Conservation (phyloP, 345 rosid genomes). For the Noccaea caerulescens region DNA sequence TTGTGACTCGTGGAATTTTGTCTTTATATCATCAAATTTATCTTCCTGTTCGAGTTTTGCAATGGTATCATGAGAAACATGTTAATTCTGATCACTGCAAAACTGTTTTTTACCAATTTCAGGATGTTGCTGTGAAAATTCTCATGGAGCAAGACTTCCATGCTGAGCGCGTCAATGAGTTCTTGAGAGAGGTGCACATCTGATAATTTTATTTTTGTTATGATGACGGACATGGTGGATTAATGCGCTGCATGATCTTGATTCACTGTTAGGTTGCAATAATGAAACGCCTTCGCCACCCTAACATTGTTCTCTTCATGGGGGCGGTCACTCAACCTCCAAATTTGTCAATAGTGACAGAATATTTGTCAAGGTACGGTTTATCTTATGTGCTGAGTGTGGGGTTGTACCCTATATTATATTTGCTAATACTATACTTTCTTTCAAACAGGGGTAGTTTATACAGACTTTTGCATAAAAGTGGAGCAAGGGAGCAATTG, state of each 20-base stretch:
- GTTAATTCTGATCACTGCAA: constrained; percentile 8
- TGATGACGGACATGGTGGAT: constrained; percentile 6
- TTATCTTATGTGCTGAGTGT: background rate
- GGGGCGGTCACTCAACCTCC: constrained; percentile 99
- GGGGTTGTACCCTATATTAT: background rate
- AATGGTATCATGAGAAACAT: background rate
- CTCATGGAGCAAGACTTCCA: constrained; percentile 99
- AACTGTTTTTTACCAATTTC: constrained; percentile 32
- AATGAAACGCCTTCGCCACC: constrained; percentile 98
- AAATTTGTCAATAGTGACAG: constrained; percentile 96
- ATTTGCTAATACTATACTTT: constrained; percentile 35
- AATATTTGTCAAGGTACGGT: constrained; percentile 87
- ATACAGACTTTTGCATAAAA: constrained; percentile 87
- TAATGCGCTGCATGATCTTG: constrained; percentile 35
- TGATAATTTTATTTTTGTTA: constrained; percentile 4
- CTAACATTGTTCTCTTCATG: constrained; percentile 99
- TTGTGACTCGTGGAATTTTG: background rate
- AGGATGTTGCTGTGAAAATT: constrained; percentile 99
- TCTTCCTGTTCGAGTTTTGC: constrained; percentile 5
- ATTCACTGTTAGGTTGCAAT: constrained; percentile 74
- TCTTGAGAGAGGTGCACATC: constrained; percentile 83
- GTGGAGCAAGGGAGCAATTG: constrained; percentile 78
- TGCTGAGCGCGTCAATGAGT: constrained; percentile 85
- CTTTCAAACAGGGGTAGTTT: constrained; percentile 85
- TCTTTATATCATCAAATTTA: background rate